Evolutionary conservation across 306 rosid species (phyloP), one percentile per base, ranked within the genome.

Genomic region (Acacia confusa): DNA sequence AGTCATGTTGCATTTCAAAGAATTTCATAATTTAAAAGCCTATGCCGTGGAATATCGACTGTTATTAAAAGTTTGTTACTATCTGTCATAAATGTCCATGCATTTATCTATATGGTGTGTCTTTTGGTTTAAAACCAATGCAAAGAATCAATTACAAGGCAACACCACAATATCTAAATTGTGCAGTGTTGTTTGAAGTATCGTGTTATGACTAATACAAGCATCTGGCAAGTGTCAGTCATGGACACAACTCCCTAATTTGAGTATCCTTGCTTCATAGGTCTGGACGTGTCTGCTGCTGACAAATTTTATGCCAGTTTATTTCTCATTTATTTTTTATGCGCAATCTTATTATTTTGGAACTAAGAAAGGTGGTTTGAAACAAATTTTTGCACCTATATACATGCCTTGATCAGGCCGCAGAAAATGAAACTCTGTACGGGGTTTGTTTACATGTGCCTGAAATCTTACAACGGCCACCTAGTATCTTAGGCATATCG

Each of bases 381-480:
- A 87, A 73, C 81, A 72, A 38, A 61, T 83, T 43, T 60, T 36
- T 73, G n/a, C 66, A 65, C 82, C 74, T 27, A 78, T 73, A 78
- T 84, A 67, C 82, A 57, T 82, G 12, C 55, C 60, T 87, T 83
- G 85, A 80, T 83, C 91, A 95, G 99, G 97, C 88, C 80, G 91
- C 92, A 74, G 92, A 90, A 83, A 92, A 85, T 82, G 85, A 94
- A 73, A 89, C 97, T 74, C 96, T 95, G 68, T 93, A 93, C 87
- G 99, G 98, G 82, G 96, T 95, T 87, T 93, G 99, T 85, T 88
- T 95, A 72, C 98, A 95, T 78, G 96, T 95, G 70, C 86, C 88
- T 47, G 99, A 95, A 92, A 93, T 95, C 84, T 98, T 95, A 80
- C 99, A 95, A 87, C 90, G 97, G 87, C 95, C 94, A 72, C 98